phyloP scores from a whole-genome alignment of 495 filamentous ascomycete genomes.

The Penicillium coffeae region DNA sequence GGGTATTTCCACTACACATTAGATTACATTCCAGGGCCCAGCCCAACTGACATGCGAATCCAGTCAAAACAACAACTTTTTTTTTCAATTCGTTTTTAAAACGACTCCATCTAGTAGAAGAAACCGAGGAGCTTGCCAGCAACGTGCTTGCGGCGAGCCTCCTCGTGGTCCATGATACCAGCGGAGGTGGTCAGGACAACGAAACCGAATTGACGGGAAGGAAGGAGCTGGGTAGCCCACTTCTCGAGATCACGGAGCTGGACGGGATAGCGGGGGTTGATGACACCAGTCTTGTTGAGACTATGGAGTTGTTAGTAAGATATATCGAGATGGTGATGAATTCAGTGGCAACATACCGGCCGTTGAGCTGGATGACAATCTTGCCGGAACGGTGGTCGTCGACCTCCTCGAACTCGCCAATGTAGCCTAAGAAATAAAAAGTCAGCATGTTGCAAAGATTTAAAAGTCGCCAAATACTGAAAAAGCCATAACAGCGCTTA shows the following conservation, averaged over 20 bases:
- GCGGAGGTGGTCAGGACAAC: constrained; percentile 98
- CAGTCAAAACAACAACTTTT: constrained; percentile 35
- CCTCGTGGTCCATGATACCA: constrained; percentile 99
- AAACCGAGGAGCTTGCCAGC: constrained; percentile 94
- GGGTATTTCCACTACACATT: constrained; percentile 26
- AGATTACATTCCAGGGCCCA: constrained; percentile 33
- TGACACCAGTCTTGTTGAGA: constrained; percentile 99
- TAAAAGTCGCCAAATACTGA: constrained; percentile 85
- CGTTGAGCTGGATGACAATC: constrained; percentile 94
- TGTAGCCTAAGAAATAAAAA: constrained; percentile 69
- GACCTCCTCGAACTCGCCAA: constrained; percentile 99
- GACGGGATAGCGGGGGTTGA: constrained; percentile 97
- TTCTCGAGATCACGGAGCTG: constrained; percentile 96
- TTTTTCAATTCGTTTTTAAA: constrained; percentile 19
- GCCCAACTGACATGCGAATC: constrained; percentile 22
- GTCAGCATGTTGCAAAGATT: constrained; percentile 82
- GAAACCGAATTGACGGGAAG: constrained; percentile 98
- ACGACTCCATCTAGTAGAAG: constrained; percentile 72
- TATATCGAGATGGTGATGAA: not conserved
- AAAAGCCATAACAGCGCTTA: constrained; percentile 35
- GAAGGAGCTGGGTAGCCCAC: constrained; percentile 97
- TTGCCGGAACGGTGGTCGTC: constrained; percentile 99
- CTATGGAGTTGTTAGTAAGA: constrained; percentile 30
- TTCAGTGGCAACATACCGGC: constrained; percentile 46
- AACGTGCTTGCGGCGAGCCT: constrained; percentile 96